Evolutionary conservation across 148 eudicot genomes (phyloP).

Genomic region (Camellia japonica): DNA sequence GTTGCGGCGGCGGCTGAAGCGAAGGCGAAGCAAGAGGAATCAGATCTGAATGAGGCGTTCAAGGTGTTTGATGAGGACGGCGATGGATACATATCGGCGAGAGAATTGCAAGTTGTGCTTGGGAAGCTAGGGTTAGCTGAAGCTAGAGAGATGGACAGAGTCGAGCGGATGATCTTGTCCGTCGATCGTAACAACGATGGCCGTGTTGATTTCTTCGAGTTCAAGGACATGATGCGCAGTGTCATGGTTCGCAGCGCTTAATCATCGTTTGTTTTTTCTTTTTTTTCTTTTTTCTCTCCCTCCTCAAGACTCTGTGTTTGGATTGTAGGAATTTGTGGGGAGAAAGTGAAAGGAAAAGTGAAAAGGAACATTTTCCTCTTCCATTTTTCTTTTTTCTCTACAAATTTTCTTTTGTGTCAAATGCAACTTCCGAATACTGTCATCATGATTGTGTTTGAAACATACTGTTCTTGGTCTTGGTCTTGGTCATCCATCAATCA

Average conservation of each 20-base stretch:
- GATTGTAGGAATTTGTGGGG: no score
- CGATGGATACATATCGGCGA: conserved; percentile 80
- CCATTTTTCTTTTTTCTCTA: no score
- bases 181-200: conserved; percentile 73
- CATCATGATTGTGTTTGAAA: no score
- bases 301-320: neutral
- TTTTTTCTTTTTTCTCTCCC: no score
- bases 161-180: conserved; percentile 68
- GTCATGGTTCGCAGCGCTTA: conserved; percentile 35
- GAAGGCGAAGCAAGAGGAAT: conserved; percentile 38
- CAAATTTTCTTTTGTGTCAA: no score
- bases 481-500: no score
- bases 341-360: no score
- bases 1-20: neutral
- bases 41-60: conserved; percentile 78
- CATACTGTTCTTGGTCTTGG: no score
- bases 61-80: conserved; percentile 93
- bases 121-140: conserved; percentile 65
- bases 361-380: no score
- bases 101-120: conserved; percentile 64
- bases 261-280: neutral
- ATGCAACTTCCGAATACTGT: no score
- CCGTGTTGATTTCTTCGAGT: conserved; percentile 72
- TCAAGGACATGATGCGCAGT: conserved; percentile 84
- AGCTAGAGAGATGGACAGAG: conserved; percentile 50